These are phyloP conservation scores for Sporothrix schenckii DNA, from an alignment of 2,329 filamentous ascomycete species.

Conservation along the genomic window DNA sequence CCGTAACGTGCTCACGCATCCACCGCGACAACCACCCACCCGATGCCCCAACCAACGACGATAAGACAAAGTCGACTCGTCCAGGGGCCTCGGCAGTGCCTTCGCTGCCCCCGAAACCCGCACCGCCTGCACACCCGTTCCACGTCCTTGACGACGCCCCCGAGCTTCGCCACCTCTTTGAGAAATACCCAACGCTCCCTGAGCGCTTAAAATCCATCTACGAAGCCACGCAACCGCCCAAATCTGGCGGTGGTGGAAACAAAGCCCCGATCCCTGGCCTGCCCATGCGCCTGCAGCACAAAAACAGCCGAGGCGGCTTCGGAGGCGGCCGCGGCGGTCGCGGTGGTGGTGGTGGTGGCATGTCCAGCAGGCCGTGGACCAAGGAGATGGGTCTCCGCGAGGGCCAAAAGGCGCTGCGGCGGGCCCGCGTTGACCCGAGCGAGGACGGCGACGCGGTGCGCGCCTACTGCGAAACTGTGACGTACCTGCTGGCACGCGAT, in stretches of 20 bases:
- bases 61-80: not conserved
- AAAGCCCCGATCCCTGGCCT: not conserved
- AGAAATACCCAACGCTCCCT: slow-evolving; percentile 55
- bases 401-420: slow-evolving; percentile 58
- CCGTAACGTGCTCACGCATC: slow-evolving; percentile 55
- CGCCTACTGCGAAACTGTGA: slow-evolving; percentile 63
- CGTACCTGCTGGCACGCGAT: slow-evolving; percentile 51
- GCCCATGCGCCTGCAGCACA: not conserved
- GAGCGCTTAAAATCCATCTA: slow-evolving; percentile 54
- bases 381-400: slow-evolving; percentile 60
- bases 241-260: slow-evolving; percentile 28
- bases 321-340: not conserved
- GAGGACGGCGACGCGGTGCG: slow-evolving; percentile 61
- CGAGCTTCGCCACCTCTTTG: slow-evolving; percentile 56
- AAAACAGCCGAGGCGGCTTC: slow-evolving; percentile 7
- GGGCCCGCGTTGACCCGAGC: slow-evolving; percentile 53
- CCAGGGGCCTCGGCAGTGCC: slow-evolving; percentile 9
- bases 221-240: slow-evolving; percentile 54
- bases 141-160: slow-evolving; percentile 55
- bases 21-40: slow-evolving; percentile 43
- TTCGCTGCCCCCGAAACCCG: slow-evolving; percentile 30
- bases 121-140: slow-evolving; percentile 50
- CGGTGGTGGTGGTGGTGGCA: not conserved
- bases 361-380: slow-evolving; percentile 52
- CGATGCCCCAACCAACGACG: slow-evolving; percentile 28